Base-by-base conservation (phyloP, 208 protist genomes). In the Angomonas deanei region DNA sequence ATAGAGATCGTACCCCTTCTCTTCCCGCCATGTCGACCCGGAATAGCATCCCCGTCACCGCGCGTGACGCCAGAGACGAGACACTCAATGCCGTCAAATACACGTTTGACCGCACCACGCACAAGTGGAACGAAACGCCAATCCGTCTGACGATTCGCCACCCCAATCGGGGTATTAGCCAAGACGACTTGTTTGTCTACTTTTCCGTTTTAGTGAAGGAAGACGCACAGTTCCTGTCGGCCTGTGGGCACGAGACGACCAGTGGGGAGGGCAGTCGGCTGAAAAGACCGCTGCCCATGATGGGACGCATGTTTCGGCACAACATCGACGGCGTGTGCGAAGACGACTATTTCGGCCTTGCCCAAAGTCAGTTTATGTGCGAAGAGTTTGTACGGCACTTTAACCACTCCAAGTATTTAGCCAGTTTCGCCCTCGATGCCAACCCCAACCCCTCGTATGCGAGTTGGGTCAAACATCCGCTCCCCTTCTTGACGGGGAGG, bases 271-370 rank as follows among this genome's bases (percentile, higher is more conserved):
- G 27, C 21, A 36, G 6, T 31, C 38, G 28, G 0, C 32, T 50
- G 19, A 61, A 69, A 61, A 28, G 53, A 1, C 64, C 64, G 15
- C 63, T 68, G n/a, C 72, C 67, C 23, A 78, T 80, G 62, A 63
- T 90, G 2, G 84, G 76, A 1, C 78, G 74, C 64, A 60, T 91
- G 54, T 91, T 82, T 56, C 72, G 79, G 32, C 74, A 69, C 48
- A 71, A 74, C 36, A 70, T 91, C 42, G 61, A 6, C 2, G 52
- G 74, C 42, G 78, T 84, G 1, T 24, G 58, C 0, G 77, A 87
- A 62, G 68, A 64, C n/a, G 84, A 91, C 52, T 91, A 91, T 70
- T 81, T 77, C 59, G 72, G 74, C 50, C 75, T 82, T 38, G 80
- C 69, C 1, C 72, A 84, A 60, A 57, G 70, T 4, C 84, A 91